Base-by-base conservation (phyloP, 306 rosid species). In the Trifolium dubium region DNA sequence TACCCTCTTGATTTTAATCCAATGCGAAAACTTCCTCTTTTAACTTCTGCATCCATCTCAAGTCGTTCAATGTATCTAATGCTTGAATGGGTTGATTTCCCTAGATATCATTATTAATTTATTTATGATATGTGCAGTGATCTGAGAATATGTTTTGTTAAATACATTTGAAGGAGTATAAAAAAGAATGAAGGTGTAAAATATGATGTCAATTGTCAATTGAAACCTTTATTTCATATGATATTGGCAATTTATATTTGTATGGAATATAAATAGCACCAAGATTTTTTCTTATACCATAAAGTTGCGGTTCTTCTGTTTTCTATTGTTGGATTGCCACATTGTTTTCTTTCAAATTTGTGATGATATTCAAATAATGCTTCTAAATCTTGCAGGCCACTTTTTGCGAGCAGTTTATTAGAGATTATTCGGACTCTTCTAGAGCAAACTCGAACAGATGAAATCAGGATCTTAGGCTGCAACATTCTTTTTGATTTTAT, bases 391-490 rank as follows among this genome's bases (percentile, higher is more conserved):
- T 87, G 86, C 92, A 94, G 96, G 95, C 90, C 98, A 6, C 85
- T 91, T 58, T 94, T 81, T 83, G 94, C 92, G 2, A 75, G 88
- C 79, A 90, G 96, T 73, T 81, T 94, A 77, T 77, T 94, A 77
- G 90, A 86, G 82, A 88, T 94, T 64, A 79, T 92, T 69, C 96
- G 88, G 59, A 85, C 84, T 77, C 94, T 94, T 69, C 74, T 94
- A 79, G 98, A 94, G 35, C 98, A 94, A 83, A 85, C 83, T 73
- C 91, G 82, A 30, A 75, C 69, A 49, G 90, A 84, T 75, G 96
- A 91, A 59, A 80, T 94, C 88, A 88, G 79, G 88, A 84, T 91
- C 80, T 75, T 87, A 61, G 96, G 97, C 74, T 94, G 98, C 87
- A 83, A 72, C 69, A 81, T 81, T 31, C 92, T 94, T 60, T 85